Percentiles rank a stretch among this genome's conserved stretches.
Evolutionary conservation across 2,329 filamentous ascomycete genomes (phyloP).

Genomic region (Cryphonectria naterciae): DNA sequence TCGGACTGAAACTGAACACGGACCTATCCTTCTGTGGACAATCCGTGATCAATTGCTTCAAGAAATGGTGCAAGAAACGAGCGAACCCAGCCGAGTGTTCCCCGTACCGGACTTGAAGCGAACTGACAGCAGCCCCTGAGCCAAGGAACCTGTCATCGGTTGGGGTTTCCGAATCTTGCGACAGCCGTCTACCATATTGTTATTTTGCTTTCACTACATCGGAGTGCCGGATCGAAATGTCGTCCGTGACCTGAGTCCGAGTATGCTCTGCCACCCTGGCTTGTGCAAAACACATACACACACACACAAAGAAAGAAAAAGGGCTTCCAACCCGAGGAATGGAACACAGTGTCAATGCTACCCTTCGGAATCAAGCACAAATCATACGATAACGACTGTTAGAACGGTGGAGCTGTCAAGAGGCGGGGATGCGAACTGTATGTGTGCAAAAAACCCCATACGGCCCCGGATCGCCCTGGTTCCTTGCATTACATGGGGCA

Average conservation of each 20-base stretch:
- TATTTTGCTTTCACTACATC: neutral
- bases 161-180: neutral
- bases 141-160: neutral
- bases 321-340: neutral
- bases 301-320: neutral
- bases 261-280: neutral
- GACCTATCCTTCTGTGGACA: neutral
- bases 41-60: neutral
- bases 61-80: neutral
- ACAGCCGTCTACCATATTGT: neutral
- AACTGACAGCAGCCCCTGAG: neutral
- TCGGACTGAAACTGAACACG: neutral
- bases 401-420: neutral
- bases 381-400: constrained; percentile 1
- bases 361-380: neutral
- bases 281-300: too few relatives aligned
- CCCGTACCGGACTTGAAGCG: neutral
- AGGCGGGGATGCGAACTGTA: neutral
- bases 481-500: neutral
- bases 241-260: neutral
- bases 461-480: constrained; percentile 5
- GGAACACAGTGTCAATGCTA: neutral
- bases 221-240: neutral
- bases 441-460: too few relatives aligned
- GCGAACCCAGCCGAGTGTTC: neutral